A percentile compares a stretch with the other conserved stretches of the same genome.
phyloP scores from a whole-genome alignment of 2,329 filamentous ascomycete species.

The Botrytis pseudocinerea region DNA sequence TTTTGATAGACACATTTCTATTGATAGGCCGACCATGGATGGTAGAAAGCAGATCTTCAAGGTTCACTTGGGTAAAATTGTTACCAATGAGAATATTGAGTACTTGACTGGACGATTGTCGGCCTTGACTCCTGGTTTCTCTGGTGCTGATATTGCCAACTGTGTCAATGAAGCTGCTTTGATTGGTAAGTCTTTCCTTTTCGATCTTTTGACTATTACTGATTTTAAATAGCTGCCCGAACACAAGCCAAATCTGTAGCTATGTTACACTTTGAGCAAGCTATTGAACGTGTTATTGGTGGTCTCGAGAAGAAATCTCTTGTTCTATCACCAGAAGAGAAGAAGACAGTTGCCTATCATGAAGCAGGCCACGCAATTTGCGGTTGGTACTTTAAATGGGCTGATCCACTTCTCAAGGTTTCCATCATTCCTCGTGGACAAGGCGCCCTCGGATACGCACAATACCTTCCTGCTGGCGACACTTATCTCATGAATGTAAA shows the following conservation, averaged over 20 bases:
- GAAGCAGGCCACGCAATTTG: constrained; percentile 98
- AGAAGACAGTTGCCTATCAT: constrained; percentile 95
- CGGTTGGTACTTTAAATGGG: constrained; percentile 94
- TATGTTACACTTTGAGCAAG: constrained; percentile 93
- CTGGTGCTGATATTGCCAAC: constrained; percentile 97
- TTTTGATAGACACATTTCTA: constrained; percentile 94
- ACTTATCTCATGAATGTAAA: constrained; percentile 94
- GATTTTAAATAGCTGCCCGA: constrained; percentile 69
- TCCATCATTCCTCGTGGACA: constrained; percentile 97
- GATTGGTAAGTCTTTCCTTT: constrained; percentile 66
- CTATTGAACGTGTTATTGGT: constrained; percentile 95
- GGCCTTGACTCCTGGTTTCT: constrained; percentile 92
- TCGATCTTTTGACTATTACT: constrained; percentile 19
- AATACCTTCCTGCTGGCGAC: constrained; percentile 90
- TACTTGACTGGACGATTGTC: constrained; percentile 85
- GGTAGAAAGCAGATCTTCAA: constrained; percentile 94
- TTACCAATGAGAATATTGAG: constrained; percentile 86
- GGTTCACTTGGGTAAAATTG: constrained; percentile 92
- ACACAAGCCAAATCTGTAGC: constrained; percentile 75
- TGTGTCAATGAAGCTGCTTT: constrained; percentile 97
- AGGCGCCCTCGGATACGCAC: constrained; percentile 90
- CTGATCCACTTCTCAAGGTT: constrained; percentile 96
- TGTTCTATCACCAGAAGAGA: constrained; percentile 89
- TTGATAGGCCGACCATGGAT: constrained; percentile 95
- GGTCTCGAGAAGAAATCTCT: constrained; percentile 97